These are phyloP conservation scores for Tetrapyrgos nigripes DNA, from an alignment of 1,284 basidiomycete species.

Conservation along the genomic window DNA sequence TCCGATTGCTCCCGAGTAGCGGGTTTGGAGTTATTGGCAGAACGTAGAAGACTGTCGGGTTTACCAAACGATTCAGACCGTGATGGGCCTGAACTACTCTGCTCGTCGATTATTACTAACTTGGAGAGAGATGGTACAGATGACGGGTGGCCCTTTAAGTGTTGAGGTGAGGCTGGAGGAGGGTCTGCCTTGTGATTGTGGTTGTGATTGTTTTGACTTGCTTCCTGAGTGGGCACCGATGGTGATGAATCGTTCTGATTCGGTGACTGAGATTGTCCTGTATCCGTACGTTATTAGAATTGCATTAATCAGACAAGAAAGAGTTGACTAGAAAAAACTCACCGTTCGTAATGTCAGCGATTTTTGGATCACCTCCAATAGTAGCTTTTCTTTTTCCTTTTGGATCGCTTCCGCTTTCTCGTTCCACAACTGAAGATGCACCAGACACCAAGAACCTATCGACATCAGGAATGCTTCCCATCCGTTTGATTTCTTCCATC, in stretches of 20 bases:
- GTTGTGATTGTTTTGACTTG: too few relatives aligned
- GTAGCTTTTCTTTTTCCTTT: slow-evolving; percentile 34
- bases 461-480: slow-evolving; percentile 48
- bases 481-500: slow-evolving; percentile 59
- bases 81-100: background rate
- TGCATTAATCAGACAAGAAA: background rate
- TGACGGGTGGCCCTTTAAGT: background rate
- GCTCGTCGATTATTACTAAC: background rate
- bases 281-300: background rate
- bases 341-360: slow-evolving; percentile 48
- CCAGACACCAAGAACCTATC: slow-evolving; percentile 36
- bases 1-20: background rate
- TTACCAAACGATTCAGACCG: slow-evolving; percentile 28
- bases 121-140: background rate
- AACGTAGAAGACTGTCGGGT: slow-evolving; percentile 25
- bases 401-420: slow-evolving; percentile 26
- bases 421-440: slow-evolving; percentile 25
- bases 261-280: background rate
- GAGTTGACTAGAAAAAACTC: slow-evolving; percentile 19
- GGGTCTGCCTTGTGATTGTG: background rate
- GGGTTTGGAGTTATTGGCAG: slow-evolving; percentile 1
- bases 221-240: slow-evolving; percentile 8
- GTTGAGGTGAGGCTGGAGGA: background rate
- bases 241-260: slow-evolving; percentile 11
- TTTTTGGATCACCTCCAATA: slow-evolving; percentile 27